Evolutionary conservation across 768 basidiomycete genomes (phyloP).

Genomic region (Mrakia frigida): DNA sequence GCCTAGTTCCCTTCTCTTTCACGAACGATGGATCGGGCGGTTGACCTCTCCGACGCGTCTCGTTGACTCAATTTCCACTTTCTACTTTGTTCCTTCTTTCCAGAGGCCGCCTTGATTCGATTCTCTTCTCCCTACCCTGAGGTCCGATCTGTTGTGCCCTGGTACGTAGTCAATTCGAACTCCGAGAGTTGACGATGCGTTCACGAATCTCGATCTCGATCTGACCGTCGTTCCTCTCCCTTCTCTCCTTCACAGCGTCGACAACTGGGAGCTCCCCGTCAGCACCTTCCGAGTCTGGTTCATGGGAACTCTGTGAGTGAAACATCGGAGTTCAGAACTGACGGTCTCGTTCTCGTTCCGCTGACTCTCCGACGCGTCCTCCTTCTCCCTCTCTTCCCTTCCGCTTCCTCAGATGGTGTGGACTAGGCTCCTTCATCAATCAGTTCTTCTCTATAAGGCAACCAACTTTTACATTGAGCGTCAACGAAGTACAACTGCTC

Average conservation of each 20-base stretch:
- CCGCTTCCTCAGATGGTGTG: conserved; percentile 19
- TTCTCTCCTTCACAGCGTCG: conserved; percentile 44
- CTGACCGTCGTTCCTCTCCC: background rate
- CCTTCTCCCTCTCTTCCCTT: background rate
- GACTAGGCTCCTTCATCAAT: conserved; percentile 41
- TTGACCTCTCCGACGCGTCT: background rate
- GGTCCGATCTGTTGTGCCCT: conserved; percentile 66
- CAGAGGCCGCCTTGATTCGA: conserved; percentile 40
- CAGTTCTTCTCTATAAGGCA: conserved; percentile 36
- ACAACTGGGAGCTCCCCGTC: conserved; percentile 61
- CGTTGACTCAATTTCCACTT: background rate
- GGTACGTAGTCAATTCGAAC: background rate
- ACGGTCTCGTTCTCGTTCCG: too few relatives aligned
- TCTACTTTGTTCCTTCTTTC: background rate
- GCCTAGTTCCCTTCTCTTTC: background rate
- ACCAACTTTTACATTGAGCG: conserved; percentile 23
- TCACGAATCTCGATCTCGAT: background rate
- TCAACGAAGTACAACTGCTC: conserved; percentile 30
- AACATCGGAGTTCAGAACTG: too few relatives aligned
- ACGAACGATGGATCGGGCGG: too few relatives aligned
- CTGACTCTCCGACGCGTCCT: background rate
- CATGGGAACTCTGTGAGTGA: conserved; percentile 21
- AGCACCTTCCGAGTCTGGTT: conserved; percentile 50
- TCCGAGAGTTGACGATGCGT: background rate
- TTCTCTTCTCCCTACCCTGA: conserved; percentile 37